Evolutionary conservation across 805 yeast genomes (phyloP), one percentile per base, ranked within the genome.

Genomic region (Teunomyces funiuensis): DNA sequence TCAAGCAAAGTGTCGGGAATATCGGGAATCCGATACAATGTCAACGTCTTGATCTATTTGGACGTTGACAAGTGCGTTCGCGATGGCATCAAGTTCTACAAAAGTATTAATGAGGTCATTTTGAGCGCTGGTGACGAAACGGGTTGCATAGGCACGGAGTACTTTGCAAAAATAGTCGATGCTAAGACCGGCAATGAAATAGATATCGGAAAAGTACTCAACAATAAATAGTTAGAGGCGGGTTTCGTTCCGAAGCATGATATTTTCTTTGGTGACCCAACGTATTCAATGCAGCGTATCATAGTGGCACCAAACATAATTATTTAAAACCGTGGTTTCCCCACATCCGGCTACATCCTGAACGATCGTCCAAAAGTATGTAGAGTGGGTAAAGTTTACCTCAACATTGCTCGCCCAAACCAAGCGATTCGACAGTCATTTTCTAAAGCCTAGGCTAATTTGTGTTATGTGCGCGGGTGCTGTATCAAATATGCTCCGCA

Each of bases 41-140:
- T 81, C 41, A 67, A 73, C 19, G 78, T 85, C 1, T 61, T 80
- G 41, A 82, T 93, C 2, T 85, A 76, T 53, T 55, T 91, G 3
- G 80, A 89, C 52, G 64, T 76, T 2, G 66, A 58, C 3, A 71
- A 71, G 46, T 69, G 85, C 19, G 47, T 77, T 25, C 47, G 55
- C 1, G 52, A 56, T 22, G 69, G 74, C 2, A 64, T 82, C 15
- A 51, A 53, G 44, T 77, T 93, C 41, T 84, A 69, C 63, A 71
- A 65, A 53, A 82, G 95, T 36, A 65, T 74, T 11, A 93, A 93
- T 55, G 80, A 85, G 7, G 98, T 89, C 6, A 78, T 86, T 18
- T 61, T 90, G 39, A 73, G 85, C 3, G 66, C 76, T 5, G 91
- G 95, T 1, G 72, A 79, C 54, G 62, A 60, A 3, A 49, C 71